Conservation (phyloP, 257 asterid genomes). For the Marsdenia floribunda region DNA sequence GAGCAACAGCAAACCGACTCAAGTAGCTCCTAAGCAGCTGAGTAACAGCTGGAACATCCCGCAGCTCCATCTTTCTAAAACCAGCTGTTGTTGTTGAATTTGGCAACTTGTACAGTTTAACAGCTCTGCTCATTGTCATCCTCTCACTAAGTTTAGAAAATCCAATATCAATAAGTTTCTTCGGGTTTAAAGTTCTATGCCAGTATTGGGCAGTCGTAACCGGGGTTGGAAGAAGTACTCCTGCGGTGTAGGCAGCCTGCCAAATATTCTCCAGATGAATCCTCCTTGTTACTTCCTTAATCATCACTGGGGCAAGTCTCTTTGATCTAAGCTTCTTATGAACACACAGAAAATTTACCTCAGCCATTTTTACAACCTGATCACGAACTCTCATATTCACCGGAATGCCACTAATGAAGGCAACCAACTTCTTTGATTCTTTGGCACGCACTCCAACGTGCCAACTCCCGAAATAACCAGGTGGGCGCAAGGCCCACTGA, state of each 20-base stretch:
- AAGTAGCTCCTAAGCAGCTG: conserved; percentile 67
- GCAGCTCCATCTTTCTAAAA: conserved; percentile 75
- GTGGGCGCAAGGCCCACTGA: conserved; percentile 83
- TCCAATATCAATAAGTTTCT: conserved; percentile 88
- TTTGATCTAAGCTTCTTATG: conserved; percentile 87
- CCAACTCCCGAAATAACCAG: conserved; percentile 68
- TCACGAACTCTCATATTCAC: conserved; percentile 72
- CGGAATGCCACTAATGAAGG: conserved; percentile 82
- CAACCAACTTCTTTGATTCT: conserved; percentile 74
- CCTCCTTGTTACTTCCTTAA: conserved; percentile 81
- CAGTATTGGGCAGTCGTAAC: conserved; percentile 77
- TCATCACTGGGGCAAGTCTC: conserved; percentile 90
- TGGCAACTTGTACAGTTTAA: conserved; percentile 71
- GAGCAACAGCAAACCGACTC: conserved; percentile 63
- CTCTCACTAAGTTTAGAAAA: conserved; percentile 79
- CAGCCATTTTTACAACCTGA: conserved; percentile 64
- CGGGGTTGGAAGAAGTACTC: conserved; percentile 80
- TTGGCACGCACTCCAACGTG: conserved; percentile 84
- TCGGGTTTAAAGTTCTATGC: conserved; percentile 85
- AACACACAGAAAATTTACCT: conserved; percentile 76
- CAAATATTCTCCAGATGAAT: conserved; percentile 80
- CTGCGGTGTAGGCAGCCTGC: conserved; percentile 97
- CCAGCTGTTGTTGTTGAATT: conserved; percentile 59
- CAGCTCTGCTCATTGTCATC: conserved; percentile 91
- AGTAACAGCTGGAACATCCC: conserved; percentile 76